These are phyloP conservation scores for Russula griseocarnosa DNA, from an alignment of 768 basidiomycete genomes.

Conservation along the genomic window DNA sequence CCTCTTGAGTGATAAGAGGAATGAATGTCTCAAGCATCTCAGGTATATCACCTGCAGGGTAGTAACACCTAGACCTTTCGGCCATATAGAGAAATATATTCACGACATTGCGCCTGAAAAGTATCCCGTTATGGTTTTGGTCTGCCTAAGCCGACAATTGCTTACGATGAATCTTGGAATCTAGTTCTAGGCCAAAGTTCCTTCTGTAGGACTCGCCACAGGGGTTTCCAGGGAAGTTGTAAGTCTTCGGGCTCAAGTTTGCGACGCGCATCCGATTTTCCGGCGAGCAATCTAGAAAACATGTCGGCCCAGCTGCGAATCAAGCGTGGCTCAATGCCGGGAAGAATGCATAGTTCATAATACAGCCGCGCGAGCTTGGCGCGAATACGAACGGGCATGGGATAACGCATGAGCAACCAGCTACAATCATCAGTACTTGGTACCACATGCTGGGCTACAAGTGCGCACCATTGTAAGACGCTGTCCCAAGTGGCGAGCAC, in stretches of 20 bases:
- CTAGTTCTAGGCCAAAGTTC: constrained; percentile 72
- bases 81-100: constrained; percentile 74
- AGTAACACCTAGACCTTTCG: constrained; percentile 69
- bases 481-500: constrained; percentile 75
- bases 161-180: constrained; percentile 56
- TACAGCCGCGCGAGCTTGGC: constrained; percentile 71
- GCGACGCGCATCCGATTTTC: constrained; percentile 58
- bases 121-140: constrained; percentile 8
- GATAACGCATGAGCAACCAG: constrained; percentile 81
- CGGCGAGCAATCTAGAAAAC: constrained; percentile 64
- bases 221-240: constrained; percentile 64
- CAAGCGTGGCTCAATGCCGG: constrained; percentile 69
- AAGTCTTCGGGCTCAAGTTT: constrained; percentile 67
- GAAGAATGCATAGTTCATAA: constrained; percentile 73
- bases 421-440: constrained; percentile 36
- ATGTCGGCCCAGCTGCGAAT: constrained; percentile 75
- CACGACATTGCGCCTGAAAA: constrained; percentile 49
- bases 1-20: constrained; percentile 67
- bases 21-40: constrained; percentile 69
- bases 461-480: constrained; percentile 64
- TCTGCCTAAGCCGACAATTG: constrained; percentile 14
- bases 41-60: constrained; percentile 57
- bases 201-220: constrained; percentile 72
- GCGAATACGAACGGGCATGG: constrained; percentile 62
- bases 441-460: neutral